Evolutionary conservation across 208 protist species (phyloP).

Genomic region (Giardia muris): DNA sequence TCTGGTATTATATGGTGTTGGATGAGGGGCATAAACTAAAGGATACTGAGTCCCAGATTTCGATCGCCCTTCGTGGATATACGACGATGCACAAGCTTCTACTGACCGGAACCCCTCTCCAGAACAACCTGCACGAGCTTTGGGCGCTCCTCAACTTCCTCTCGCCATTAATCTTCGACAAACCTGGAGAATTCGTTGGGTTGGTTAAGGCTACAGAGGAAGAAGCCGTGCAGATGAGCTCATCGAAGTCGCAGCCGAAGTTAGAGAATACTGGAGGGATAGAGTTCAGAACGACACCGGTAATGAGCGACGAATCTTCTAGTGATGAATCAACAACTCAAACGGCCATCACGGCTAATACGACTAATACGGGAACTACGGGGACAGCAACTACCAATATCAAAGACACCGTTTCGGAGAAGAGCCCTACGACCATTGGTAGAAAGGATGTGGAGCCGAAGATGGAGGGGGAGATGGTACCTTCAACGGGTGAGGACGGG

Average conservation of each 20-base stretch:
- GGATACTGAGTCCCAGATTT: slow-evolving; percentile 3
- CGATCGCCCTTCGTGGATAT: background rate
- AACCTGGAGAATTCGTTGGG: slow-evolving; percentile 3
- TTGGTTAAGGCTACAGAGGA: background rate
- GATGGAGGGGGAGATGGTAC: too few species aligned
- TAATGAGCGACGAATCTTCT: background rate
- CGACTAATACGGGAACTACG: background rate
- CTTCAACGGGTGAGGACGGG: too few species aligned
- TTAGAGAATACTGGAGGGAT: too few species aligned
- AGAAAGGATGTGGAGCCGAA: too few species aligned
- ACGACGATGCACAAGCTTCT: slow-evolving; percentile 59
- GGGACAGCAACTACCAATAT: background rate
- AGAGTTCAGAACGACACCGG: background rate
- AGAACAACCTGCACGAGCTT: slow-evolving; percentile 92
- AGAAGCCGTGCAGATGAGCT: background rate
- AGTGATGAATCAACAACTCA: background rate
- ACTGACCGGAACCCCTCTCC: slow-evolving; percentile 79
- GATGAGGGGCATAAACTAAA: slow-evolving; percentile 38
- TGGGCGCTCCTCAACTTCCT: slow-evolving; percentile 91
- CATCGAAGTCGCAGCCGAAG: background rate
- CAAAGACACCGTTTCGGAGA: too few species aligned
- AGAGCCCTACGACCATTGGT: too few species aligned
- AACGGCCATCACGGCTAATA: background rate
- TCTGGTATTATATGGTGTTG: slow-evolving; percentile 39
- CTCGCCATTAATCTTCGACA: slow-evolving; percentile 57